Conservation (phyloP, 495 filamentous ascomycete genomes). For the Aspergillus indologenus region DNA sequence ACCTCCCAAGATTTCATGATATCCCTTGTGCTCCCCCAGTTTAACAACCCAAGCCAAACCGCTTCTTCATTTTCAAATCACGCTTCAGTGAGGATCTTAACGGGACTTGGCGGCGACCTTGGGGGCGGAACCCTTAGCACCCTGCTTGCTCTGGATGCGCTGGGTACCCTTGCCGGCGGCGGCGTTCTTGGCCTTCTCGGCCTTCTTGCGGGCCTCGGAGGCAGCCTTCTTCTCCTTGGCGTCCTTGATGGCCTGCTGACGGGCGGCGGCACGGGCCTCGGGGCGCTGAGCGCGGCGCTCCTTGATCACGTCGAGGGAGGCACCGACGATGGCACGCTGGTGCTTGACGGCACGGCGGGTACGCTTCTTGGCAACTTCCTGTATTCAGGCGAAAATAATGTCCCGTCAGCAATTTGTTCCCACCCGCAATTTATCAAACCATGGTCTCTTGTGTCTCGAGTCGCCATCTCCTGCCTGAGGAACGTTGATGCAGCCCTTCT, state of each 20-base stretch:
- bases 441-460: not conserved
- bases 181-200: conserved; percentile 96
- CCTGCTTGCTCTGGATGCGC: conserved; percentile 92
- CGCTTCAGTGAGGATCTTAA: conserved; percentile 49
- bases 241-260: conserved; percentile 85
- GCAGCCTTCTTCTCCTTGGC: conserved; percentile 96
- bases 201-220: conserved; percentile 89
- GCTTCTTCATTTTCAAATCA: conserved; percentile 14
- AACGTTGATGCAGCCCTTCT: too few relatives aligned
- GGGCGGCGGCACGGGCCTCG: conserved; percentile 90
- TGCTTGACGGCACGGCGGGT: conserved; percentile 96
- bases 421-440: not conserved
- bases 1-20: conserved; percentile 25
- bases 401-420: conserved; percentile 40
- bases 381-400: conserved; percentile 28
- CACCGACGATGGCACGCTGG: conserved; percentile 98
- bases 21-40: conserved; percentile 16
- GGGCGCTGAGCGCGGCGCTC: conserved; percentile 91
- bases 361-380: conserved; percentile 99
- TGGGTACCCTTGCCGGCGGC: conserved; percentile 68
- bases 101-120: conserved; percentile 88
- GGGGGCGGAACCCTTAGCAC: conserved; percentile 80
- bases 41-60: conserved; percentile 33
- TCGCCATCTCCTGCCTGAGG: conserved; percentile 4
- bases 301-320: conserved; percentile 99